Percentiles rank a stretch among this genome's conserved stretches.
Conservation (phyloP, 306 rosid genomes). For the Datisca glomerata region DNA sequence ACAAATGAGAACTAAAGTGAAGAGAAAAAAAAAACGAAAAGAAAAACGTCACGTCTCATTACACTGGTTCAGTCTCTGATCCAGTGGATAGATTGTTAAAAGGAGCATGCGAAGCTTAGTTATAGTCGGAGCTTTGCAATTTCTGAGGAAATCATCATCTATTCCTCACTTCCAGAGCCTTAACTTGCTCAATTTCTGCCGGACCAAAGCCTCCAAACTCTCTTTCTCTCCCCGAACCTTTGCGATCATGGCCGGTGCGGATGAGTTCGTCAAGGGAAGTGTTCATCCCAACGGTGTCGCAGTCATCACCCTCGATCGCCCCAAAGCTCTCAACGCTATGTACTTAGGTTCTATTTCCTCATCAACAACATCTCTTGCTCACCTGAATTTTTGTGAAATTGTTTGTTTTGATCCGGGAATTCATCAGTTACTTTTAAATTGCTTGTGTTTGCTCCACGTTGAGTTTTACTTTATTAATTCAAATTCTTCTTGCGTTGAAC, state of each 20-base stretch:
- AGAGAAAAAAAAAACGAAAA: no score
- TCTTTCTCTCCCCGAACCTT: constrained; percentile 30
- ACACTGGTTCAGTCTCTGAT: no score
- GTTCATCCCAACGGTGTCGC: constrained; percentile 84
- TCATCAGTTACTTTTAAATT: not conserved
- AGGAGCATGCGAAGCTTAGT: constrained; percentile 33
- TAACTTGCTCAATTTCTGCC: constrained; percentile 10
- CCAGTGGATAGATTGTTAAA: no score
- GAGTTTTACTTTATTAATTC: not conserved
- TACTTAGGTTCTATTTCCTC: constrained; percentile 48
- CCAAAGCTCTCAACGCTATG: constrained; percentile 99
- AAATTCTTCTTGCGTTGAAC: no score
- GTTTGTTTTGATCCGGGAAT: not conserved
- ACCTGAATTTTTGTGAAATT: not conserved
- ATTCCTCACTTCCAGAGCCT: constrained; percentile 10
- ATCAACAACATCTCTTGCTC: no score
- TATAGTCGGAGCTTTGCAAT: constrained; percentile 30
- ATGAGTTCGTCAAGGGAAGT: constrained; percentile 62
- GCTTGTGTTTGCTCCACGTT: not conserved
- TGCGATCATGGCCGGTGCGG: constrained; percentile 56
- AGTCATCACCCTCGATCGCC: constrained; percentile 86
- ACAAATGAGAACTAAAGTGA: no score
- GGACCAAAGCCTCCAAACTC: constrained; percentile 14
- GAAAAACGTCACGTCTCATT: no score
- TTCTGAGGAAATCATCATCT: constrained; percentile 18